Percentiles rank a stretch among this genome's conserved stretches.
These are phyloP conservation scores for Cladophialophora carrionii DNA, from an alignment of 2,329 filamentous ascomycete species.

Conservation along the genomic window DNA sequence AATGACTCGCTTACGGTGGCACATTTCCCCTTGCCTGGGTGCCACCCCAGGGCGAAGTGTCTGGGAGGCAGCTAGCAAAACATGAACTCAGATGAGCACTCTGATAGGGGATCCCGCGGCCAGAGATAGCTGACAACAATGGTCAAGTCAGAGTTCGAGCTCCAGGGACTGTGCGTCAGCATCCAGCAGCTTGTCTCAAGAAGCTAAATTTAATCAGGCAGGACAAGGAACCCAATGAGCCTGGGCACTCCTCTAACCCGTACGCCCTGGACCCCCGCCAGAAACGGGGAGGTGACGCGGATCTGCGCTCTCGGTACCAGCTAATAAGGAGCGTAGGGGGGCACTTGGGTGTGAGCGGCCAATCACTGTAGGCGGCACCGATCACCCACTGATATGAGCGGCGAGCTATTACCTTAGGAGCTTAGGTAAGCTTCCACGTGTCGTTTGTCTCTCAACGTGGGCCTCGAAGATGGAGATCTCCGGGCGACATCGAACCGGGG, in stretches of 20 bases:
- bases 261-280: neutral
- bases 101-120: conserved; percentile 20
- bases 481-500: neutral
- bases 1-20: conserved; percentile 8
- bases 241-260: neutral
- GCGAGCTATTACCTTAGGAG: too few species aligned
- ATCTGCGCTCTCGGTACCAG: neutral
- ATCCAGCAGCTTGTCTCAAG: neutral
- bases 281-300: neutral
- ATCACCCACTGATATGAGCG: too few species aligned
- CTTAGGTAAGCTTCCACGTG: neutral
- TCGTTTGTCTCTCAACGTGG: neutral
- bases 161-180: neutral
- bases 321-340: neutral
- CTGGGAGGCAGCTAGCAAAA: conserved; percentile 4
- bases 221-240: neutral
- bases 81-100: conserved; percentile 7
- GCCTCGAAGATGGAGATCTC: neutral
- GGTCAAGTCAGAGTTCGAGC: conserved; percentile 22
- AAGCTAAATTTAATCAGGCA: conserved; percentile 22
- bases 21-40: conserved; percentile 3
- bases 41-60: conserved; percentile 1
- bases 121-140: conserved; percentile 27
- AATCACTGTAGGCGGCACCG: too few species aligned
- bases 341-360: too few species aligned